phyloP scores from a whole-genome alignment of 305 asterid species.

The Coffea humblotiana region DNA sequence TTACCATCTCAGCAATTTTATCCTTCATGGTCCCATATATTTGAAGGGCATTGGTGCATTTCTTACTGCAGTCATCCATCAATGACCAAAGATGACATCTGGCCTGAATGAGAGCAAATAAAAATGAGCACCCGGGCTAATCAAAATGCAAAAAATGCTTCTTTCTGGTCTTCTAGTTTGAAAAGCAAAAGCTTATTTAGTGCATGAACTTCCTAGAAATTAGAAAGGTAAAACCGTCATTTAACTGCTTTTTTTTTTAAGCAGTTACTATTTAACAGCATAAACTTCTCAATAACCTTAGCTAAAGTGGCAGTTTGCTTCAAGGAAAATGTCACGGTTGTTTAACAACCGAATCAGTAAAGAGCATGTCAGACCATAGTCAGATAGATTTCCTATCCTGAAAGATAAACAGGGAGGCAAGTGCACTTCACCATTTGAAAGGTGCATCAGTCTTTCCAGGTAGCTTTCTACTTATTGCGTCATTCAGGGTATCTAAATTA shows the following conservation, averaged over 20 bases:
- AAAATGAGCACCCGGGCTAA: neutral
- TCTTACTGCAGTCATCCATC: constrained; percentile 20
- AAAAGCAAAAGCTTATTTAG: neutral
- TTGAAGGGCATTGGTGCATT: constrained; percentile 14
- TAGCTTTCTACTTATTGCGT: neutral
- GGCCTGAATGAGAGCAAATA: constrained; percentile 21
- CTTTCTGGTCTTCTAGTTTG: neutral
- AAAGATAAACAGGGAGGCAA: neutral
- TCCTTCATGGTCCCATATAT: constrained; percentile 18
- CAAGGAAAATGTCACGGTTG: neutral
- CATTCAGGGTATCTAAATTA: neutral
- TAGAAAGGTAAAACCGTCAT: neutral
- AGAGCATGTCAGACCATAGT: neutral
- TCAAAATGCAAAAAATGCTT: neutral
- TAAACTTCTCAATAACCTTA: too few relatives aligned
- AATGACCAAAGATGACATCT: constrained; percentile 11
- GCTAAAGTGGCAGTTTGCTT: neutral
- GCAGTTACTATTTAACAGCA: neutral
- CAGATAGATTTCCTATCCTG: too few relatives aligned
- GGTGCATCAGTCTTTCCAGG: neutral
- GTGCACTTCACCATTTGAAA: neutral
- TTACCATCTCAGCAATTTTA: constrained; percentile 30
- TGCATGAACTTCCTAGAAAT: neutral
- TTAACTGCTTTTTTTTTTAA: too few relatives aligned
- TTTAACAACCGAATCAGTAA: neutral